phyloP scores from a whole-genome alignment of 305 asterid species.

The Fraxinus sp. region DNA sequence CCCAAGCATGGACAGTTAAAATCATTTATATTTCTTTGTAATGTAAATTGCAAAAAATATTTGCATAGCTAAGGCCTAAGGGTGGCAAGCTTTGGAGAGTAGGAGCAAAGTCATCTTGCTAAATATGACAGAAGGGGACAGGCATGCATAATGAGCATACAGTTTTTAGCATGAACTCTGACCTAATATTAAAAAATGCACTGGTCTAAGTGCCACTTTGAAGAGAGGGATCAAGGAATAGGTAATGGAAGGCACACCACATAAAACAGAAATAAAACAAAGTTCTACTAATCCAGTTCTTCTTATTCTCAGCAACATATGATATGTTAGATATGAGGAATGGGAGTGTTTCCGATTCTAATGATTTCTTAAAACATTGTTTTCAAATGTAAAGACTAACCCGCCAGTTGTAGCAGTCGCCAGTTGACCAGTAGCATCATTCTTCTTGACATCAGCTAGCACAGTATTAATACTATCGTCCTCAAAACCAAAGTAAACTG shows the following conservation, averaged over 20 bases:
- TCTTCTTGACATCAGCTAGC: constrained; percentile 55
- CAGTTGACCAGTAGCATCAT: constrained; percentile 61
- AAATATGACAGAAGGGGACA: not conserved
- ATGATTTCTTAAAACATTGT: not conserved
- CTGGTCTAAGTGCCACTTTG: not conserved
- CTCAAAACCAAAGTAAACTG: constrained; percentile 96
- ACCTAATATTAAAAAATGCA: not conserved
- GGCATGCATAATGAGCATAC: not conserved
- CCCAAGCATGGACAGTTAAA: not conserved
- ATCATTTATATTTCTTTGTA: not conserved
- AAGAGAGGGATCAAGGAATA: not conserved
- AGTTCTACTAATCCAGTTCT: not conserved
- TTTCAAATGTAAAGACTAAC: constrained; percentile 49
- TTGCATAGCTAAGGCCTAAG: not conserved
- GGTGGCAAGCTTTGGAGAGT: constrained; percentile 1
- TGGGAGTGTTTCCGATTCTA: not conserved
- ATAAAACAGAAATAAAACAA: not conserved
- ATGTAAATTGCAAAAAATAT: not conserved
- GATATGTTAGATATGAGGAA: not conserved
- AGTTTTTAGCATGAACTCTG: not conserved
- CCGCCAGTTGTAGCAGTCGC: constrained; percentile 99
- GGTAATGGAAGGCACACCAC: not conserved
- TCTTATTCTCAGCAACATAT: not conserved
- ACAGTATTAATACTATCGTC: constrained; percentile 63
- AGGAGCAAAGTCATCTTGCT: not conserved